phyloP scores from a whole-genome alignment of 805 yeast genomes.

The Sugiyamaella lignohabitans region DNA sequence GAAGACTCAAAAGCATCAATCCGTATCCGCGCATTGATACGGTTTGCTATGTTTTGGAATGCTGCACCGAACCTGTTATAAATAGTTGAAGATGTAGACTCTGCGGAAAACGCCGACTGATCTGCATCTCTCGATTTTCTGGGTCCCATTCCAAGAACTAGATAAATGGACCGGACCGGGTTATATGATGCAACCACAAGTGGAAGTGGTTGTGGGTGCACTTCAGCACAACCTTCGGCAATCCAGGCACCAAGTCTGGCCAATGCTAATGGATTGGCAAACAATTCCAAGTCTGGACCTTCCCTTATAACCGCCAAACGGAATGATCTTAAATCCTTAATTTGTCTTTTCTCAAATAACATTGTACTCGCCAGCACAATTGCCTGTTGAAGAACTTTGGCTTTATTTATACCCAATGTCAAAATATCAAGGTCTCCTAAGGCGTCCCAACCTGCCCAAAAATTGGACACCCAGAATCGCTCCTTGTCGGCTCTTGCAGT shows the following conservation, averaged over 20 bases:
- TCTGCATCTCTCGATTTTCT: slow-evolving; percentile 49
- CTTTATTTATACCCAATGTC: slow-evolving; percentile 68
- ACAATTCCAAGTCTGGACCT: slow-evolving; percentile 72
- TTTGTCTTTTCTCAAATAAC: slow-evolving; percentile 72
- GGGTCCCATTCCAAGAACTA: slow-evolving; percentile 87
- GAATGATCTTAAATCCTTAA: slow-evolving; percentile 73
- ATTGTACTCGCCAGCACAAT: slow-evolving; percentile 85
- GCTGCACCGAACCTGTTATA: slow-evolving; percentile 84
- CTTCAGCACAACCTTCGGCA: slow-evolving; percentile 78
- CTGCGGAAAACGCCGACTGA: slow-evolving; percentile 15
- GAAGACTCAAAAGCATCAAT: slow-evolving; percentile 95
- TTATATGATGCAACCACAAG: slow-evolving; percentile 81
- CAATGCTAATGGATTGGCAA: slow-evolving; percentile 80
- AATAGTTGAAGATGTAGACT: slow-evolving; percentile 37
- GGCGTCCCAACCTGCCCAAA: slow-evolving; percentile 66
- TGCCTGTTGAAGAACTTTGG: slow-evolving; percentile 75
- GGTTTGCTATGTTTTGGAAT: slow-evolving; percentile 78
- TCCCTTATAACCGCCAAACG: slow-evolving; percentile 84
- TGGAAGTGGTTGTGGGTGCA: slow-evolving; percentile 62
- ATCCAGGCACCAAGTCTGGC: slow-evolving; percentile 87
- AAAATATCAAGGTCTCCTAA: slow-evolving; percentile 47
- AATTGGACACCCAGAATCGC: slow-evolving; percentile 67
- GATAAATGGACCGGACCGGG: slow-evolving; percentile 62
- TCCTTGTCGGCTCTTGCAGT: slow-evolving; percentile 32
- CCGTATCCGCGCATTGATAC: slow-evolving; percentile 80